Conservation (phyloP, 768 basidiomycete genomes). For the Tylopilus subfusipes region DNA sequence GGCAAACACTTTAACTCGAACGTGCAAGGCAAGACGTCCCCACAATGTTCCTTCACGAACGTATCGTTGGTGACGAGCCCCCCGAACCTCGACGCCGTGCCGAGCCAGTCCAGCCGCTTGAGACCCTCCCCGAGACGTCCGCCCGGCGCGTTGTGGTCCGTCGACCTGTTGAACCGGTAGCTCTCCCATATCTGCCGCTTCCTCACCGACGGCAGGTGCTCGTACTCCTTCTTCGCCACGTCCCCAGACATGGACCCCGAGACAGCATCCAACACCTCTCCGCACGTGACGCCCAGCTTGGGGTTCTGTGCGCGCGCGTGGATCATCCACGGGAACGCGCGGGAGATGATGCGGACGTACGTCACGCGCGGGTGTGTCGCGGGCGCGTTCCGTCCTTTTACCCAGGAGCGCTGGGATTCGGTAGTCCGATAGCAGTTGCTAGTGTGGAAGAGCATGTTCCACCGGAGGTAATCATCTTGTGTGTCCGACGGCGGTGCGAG, state of each 20-base stretch:
- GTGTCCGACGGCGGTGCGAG: conserved; percentile 45
- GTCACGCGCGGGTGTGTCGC: conserved; percentile 63
- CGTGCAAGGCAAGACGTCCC: conserved; percentile 52
- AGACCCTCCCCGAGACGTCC: conserved; percentile 61
- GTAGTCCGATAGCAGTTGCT: conserved; percentile 58
- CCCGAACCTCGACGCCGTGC: conserved; percentile 56
- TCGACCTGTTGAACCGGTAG: conserved; percentile 66
- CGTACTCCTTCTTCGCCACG: conserved; percentile 51
- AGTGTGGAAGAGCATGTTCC: conserved; percentile 72
- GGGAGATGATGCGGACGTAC: conserved; percentile 50
- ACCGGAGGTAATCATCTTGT: conserved; percentile 52
- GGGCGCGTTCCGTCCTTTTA: conserved; percentile 57
- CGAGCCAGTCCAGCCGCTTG: conserved; percentile 65
- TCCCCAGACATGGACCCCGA: conserved; percentile 48
- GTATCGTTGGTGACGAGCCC: conserved; percentile 50
- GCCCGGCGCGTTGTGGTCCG: conserved; percentile 62
- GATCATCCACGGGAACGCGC: conserved; percentile 54
- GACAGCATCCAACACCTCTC: conserved; percentile 59
- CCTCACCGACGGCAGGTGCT: conserved; percentile 33
- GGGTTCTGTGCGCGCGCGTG: conserved; percentile 42
- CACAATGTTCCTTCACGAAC: conserved; percentile 42
- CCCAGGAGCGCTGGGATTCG: conserved; percentile 65
- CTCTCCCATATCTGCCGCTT: conserved; percentile 46
- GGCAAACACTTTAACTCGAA: conserved; percentile 54
- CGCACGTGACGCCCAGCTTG: conserved; percentile 60